A percentile compares a stretch with the other conserved stretches of the same genome.
Evolutionary conservation across 2,329 filamentous ascomycete genomes (phyloP).

Genomic region (Diaporthe batatas): DNA sequence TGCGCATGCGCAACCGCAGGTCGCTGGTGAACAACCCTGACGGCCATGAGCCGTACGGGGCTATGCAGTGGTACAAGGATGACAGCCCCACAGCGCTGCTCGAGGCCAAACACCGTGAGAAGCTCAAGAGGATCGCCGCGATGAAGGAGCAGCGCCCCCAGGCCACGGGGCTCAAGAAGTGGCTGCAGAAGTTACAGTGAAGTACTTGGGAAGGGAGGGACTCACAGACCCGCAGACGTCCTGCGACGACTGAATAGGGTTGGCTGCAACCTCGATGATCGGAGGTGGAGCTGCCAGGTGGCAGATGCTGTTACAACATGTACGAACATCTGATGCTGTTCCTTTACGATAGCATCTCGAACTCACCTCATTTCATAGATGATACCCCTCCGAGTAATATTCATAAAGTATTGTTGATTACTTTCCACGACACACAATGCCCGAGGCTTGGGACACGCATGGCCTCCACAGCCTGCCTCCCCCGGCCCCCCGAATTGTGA

Average conservation of each 20-base stretch:
- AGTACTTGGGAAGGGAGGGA: background rate
- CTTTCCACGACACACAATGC: background rate
- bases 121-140: constrained; percentile 65
- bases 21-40: background rate
- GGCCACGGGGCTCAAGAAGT: constrained; percentile 51
- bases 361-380: constrained; percentile 35
- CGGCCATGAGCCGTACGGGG: constrained; percentile 32
- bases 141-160: constrained; percentile 54
- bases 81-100: constrained; percentile 65
- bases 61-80: constrained; percentile 58
- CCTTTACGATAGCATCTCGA: constrained; percentile 15
- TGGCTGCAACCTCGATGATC: background rate
- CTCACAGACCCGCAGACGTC: background rate
- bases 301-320: constrained; percentile 4
- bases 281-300: background rate
- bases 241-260: background rate
- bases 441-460: background rate
- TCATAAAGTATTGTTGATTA: constrained; percentile 14
- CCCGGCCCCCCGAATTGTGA: too few species aligned
- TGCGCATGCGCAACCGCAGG: constrained; percentile 75
- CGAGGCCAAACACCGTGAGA: constrained; percentile 67
- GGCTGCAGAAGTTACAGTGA: constrained; percentile 42
- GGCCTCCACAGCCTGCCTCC: background rate
- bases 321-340: constrained; percentile 31
- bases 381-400: constrained; percentile 31